These are phyloP conservation scores for Fusarium papillatum DNA, from an alignment of 2,329 filamentous ascomycete genomes.

Conservation along the genomic window DNA sequence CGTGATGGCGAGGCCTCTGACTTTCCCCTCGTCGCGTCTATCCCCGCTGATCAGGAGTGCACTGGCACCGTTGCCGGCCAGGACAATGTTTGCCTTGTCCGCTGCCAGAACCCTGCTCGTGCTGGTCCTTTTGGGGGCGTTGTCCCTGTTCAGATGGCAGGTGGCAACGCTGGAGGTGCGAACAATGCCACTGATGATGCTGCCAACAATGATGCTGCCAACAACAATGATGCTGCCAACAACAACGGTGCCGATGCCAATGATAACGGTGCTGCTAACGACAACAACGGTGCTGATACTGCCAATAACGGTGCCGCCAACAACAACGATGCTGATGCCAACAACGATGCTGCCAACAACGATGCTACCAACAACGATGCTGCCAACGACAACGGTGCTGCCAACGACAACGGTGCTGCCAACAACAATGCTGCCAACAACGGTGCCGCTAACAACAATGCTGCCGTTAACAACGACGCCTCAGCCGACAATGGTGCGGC, in stretches of 20 bases:
- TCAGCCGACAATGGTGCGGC: not conserved
- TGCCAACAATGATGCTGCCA: not conserved
- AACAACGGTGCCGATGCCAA: not conserved
- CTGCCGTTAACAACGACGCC: not conserved
- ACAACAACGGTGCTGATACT: not conserved
- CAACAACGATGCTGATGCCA: not conserved
- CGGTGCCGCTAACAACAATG: not conserved
- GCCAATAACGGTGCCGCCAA: not conserved
- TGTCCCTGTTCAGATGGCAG: conserved; percentile 66
- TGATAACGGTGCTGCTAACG: not conserved
- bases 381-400: not conserved
- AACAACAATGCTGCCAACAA: not conserved
- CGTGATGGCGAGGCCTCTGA: conserved; percentile 56
- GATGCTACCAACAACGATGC: not conserved
- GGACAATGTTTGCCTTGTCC: conserved; percentile 72
- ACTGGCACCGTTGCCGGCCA: conserved; percentile 72
- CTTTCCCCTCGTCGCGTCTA: conserved; percentile 68
- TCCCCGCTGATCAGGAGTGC: conserved; percentile 68
- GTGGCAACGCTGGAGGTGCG: not conserved
- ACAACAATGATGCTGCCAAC: not conserved
- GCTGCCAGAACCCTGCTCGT: conserved; percentile 71
- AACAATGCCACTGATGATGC: not conserved
- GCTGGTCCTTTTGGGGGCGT: conserved; percentile 75
- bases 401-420: not conserved
- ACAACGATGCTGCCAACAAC: not conserved